These are phyloP conservation scores for Colletotrichum sp. DNA, from an alignment of 2,329 filamentous ascomycete species.

Conservation along the genomic window DNA sequence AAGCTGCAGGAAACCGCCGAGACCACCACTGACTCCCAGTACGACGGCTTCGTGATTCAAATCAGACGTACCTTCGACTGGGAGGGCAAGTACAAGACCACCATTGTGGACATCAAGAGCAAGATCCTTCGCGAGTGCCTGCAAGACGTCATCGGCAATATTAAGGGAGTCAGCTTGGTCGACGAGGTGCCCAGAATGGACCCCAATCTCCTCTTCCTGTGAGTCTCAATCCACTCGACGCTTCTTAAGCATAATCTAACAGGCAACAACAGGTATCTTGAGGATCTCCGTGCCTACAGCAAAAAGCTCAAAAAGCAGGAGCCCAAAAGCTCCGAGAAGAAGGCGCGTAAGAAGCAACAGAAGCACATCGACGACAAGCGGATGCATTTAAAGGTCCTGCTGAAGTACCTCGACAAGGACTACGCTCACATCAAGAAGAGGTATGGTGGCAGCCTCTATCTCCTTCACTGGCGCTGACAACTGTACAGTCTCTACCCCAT, in stretches of 20 bases:
- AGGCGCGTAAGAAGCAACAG: conserved; percentile 65
- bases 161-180: conserved; percentile 80
- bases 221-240: conserved; percentile 26
- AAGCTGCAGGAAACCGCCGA: conserved; percentile 61
- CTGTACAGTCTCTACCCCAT: conserved; percentile 73
- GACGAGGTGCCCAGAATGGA: conserved; percentile 78
- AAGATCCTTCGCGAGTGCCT: conserved; percentile 76
- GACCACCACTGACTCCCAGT: conserved; percentile 54
- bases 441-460: conserved; percentile 24
- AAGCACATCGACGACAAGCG: conserved; percentile 64
- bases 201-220: conserved; percentile 74
- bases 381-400: conserved; percentile 72
- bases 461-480: not conserved
- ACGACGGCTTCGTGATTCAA: conserved; percentile 83
- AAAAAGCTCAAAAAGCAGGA: conserved; percentile 69
- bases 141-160: conserved; percentile 73
- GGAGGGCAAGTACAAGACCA: conserved; percentile 78
- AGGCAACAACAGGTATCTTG: conserved; percentile 64
- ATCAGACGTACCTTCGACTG: conserved; percentile 83
- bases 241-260: not conserved
- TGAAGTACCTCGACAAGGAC: conserved; percentile 82
- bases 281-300: conserved; percentile 71
- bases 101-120: conserved; percentile 85
- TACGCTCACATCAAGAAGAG: conserved; percentile 77
- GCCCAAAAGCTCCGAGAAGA: conserved; percentile 50